phyloP scores from a whole-genome alignment of 805 yeast species.

The Sugiyamaella qingdaonensis region DNA sequence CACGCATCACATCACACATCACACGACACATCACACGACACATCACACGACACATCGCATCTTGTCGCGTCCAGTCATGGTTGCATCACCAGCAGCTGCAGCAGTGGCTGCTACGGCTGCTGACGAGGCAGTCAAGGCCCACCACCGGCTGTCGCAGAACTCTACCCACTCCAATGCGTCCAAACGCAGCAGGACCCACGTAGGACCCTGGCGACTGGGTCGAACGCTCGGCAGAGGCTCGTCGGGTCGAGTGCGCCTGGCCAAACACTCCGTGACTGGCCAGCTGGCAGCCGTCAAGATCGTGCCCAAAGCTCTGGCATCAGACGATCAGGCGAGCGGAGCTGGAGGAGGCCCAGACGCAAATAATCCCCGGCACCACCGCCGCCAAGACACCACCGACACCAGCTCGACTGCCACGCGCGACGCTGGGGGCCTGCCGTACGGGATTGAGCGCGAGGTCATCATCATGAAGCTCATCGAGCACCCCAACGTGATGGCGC shows the following conservation, averaged over 20 bases:
- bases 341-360: slow-evolving; percentile 4
- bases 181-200: slow-evolving; percentile 50
- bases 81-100: background rate
- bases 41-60: background rate
- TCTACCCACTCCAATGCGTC: slow-evolving; percentile 34
- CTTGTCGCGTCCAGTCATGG: background rate
- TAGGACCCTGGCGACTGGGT: slow-evolving; percentile 97
- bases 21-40: background rate
- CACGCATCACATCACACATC: background rate
- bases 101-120: background rate
- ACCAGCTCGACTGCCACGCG: slow-evolving; percentile 19
- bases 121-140: slow-evolving; percentile 10
- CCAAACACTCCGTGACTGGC: slow-evolving; percentile 79
- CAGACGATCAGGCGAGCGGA: background rate
- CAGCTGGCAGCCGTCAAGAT: slow-evolving; percentile 95
- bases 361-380: slow-evolving; percentile 33
- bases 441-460: slow-evolving; percentile 96
- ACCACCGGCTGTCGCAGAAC: slow-evolving; percentile 42
- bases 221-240: slow-evolving; percentile 95
- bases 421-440: slow-evolving; percentile 68
- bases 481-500: slow-evolving; percentile 88
- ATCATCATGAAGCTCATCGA: slow-evolving; percentile 94
- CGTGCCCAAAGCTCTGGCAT: slow-evolving; percentile 79
- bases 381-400: slow-evolving; percentile 1
- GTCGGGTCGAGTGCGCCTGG: slow-evolving; percentile 90